These are phyloP conservation scores for Stachybotrys chlorohalonatus DNA, from an alignment of 2,329 filamentous ascomycete genomes.

Conservation along the genomic window DNA sequence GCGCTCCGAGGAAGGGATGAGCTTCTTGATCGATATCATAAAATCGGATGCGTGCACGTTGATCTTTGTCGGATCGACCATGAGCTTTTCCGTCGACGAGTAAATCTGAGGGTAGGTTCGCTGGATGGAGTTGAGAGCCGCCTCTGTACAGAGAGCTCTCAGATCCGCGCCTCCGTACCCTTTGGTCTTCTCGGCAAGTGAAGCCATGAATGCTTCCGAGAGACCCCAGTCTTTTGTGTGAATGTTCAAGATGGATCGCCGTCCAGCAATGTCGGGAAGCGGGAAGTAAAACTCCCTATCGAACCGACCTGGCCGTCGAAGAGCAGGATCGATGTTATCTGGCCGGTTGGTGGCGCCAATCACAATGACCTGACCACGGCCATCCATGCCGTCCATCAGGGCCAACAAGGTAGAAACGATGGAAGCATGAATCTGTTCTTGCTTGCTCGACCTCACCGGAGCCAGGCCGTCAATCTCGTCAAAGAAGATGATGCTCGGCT, in stretches of 20 bases:
- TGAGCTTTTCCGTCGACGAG: conserved; percentile 75
- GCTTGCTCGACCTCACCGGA: conserved; percentile 92
- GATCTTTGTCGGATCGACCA: conserved; percentile 80
- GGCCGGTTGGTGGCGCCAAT: conserved; percentile 98
- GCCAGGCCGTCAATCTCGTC: conserved; percentile 97
- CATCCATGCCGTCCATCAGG: conserved; percentile 96
- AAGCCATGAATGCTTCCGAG: conserved; percentile 67
- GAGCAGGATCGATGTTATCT: conserved; percentile 92
- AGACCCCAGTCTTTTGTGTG: conserved; percentile 93
- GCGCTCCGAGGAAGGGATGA: conserved; percentile 88
- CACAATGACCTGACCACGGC: conserved; percentile 94
- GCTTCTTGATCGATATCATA: conserved; percentile 93
- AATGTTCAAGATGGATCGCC: conserved; percentile 85
- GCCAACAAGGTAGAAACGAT: conserved; percentile 93
- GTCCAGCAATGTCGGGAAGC: conserved; percentile 69
- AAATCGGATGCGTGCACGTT: conserved; percentile 88
- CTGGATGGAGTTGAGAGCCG: conserved; percentile 90
- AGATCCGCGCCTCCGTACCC: conserved; percentile 95
- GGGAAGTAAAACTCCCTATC: conserved; percentile 98
- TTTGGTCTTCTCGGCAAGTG: conserved; percentile 81
- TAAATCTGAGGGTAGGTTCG: conserved; percentile 96
- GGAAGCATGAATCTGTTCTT: conserved; percentile 96
- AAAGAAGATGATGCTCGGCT: conserved; percentile 99
- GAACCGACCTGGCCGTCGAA: conserved; percentile 87
- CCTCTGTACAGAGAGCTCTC: conserved; percentile 89